Base-by-base conservation (phyloP, 768 basidiomycete species). In the Gloeopeniophorella convolvens region DNA sequence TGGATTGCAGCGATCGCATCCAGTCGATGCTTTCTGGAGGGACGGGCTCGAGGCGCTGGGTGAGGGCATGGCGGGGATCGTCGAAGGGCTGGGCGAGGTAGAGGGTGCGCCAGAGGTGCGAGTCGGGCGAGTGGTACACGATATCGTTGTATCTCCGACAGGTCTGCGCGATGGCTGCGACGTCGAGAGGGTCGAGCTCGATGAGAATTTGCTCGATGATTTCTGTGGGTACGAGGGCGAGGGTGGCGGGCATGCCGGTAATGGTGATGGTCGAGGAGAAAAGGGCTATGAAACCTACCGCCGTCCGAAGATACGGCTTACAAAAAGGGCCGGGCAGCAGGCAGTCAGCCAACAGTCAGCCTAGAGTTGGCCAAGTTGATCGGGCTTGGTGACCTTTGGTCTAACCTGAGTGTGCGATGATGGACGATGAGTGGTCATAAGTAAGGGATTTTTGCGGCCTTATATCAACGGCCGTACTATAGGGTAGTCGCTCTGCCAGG, bases 51-150 rank as follows among this genome's bases (percentile, higher is more conserved):
- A 66, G 70, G 51, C 57, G 63, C 10, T 66, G 64, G 2, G 70
- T 71, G 5, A 77, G 58, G 39, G 79, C 75, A n/a, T 46, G 44
- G 8, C 79, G 68, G 1, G 79, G 83, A 57, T 88, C 83, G 51
- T 88, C 86, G 48, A 85, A 72, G 0, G 75, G 71, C 48, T 79
- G 75, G 0, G 65, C 58, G 35, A 89, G 79, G 63, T 86, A 89
- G 5, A 88, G 69, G 8, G 64, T 66, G 7, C 82, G 74, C 86
- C 86, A 89, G 31, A 85, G 65, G 41, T 76, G 67, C 23, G 68
- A 68, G 55, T 76, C 70, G 8, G 65, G 64, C 2, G 70, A 54
- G 35, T 62, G 45, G 57, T 83, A 81, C 20, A 85, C 63, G 50
- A 80, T 55, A 3, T 56, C 59, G 47, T 69, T 65, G 42, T 76